These are phyloP conservation scores for Colletotrichum aenigma DNA, from an alignment of 2,329 filamentous ascomycete species.

Conservation along the genomic window DNA sequence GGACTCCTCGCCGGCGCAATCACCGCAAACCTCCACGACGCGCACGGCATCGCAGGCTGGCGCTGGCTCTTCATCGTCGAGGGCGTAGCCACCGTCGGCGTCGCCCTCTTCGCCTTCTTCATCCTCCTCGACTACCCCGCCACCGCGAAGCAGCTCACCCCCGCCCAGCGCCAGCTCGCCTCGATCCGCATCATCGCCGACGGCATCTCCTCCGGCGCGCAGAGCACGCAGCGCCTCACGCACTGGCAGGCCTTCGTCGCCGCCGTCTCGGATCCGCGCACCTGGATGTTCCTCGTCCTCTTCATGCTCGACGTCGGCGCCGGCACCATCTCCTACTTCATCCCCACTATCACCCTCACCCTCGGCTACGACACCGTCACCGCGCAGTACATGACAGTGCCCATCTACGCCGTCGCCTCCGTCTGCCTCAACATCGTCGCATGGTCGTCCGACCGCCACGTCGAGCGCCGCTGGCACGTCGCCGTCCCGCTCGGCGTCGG, in stretches of 20 bases:
- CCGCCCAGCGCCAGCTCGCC: slow-evolving; percentile 65
- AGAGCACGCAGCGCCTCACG: slow-evolving; percentile 25
- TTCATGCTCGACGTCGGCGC: slow-evolving; percentile 53
- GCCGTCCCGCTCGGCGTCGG: slow-evolving; percentile 22
- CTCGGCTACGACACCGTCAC: slow-evolving; percentile 49
- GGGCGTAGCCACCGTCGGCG: slow-evolving; percentile 69
- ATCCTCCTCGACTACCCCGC: slow-evolving; percentile 75
- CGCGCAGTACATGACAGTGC: slow-evolving; percentile 51
- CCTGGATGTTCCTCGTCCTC: slow-evolving; percentile 51
- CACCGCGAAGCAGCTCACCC: slow-evolving; percentile 61
- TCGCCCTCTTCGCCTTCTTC: slow-evolving; percentile 66
- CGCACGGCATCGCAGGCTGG: slow-evolving; percentile 53
- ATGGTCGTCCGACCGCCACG: slow-evolving; percentile 24
- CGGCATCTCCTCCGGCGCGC: slow-evolving; percentile 36
- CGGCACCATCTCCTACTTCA: slow-evolving; percentile 57
- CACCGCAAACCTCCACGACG: slow-evolving; percentile 48
- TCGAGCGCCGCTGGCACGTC: slow-evolving; percentile 26
- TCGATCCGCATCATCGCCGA: slow-evolving; percentile 46
- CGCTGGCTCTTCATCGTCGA: slow-evolving; percentile 60
- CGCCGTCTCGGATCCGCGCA: slow-evolving; percentile 48
- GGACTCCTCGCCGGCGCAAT: slow-evolving; percentile 52
- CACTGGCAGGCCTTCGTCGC: slow-evolving; percentile 32
- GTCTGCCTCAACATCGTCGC: slow-evolving; percentile 25
- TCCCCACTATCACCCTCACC: slow-evolving; percentile 53
- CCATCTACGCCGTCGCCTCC: slow-evolving; percentile 29